Base-by-base conservation (phyloP, 2,329 filamentous ascomycete genomes). In the Colletotrichum sidae region DNA sequence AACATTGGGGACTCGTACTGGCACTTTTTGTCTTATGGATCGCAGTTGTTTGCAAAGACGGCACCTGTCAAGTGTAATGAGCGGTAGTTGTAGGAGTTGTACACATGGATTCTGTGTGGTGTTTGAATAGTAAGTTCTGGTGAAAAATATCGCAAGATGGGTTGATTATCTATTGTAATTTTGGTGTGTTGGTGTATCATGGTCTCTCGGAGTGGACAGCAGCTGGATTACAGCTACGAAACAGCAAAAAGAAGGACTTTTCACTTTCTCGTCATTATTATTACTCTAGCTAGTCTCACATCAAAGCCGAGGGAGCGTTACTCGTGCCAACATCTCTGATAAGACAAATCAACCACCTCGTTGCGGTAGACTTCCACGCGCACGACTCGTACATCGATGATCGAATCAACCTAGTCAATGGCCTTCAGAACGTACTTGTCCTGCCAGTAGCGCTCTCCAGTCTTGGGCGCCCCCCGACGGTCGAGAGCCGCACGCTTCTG, bases 341-440 rank as follows among this genome's bases (percentile, higher is more conserved):
- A 25, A 25, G 25, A 25, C 25, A 25, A 25, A 25, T 5, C 25
- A 25, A 25, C 25, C 4, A 5, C 25, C 25, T 25, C 4, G 1
- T 1, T 25, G 1, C 25, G 5, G 25, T 4, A 25, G 5, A 25
- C 25, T 25, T 25, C 4, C 25, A 25, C 25, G 25, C 25, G 25
- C 2, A 25, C 25, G 25, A 25, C 25, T 25, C 1, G 25, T 4
- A 41, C 42, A 44, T 8, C 11, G 0, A 13, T 2, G 15, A 13
- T 15, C 13, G 4, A 13, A 13, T 15, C 42, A 2, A 25, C 9
- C 17, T n/a, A 62, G 7, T 55, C 41, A 33, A 65, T 38, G 4
- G 62, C 62, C 39, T 65, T 62, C 9, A 55, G 5, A 1, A 61
- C 9, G 1, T 46, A 46, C 35, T 61, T 65, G 12, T 42, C 51